A percentile compares a stretch with the other conserved stretches of the same genome.
These are phyloP conservation scores for Akanthomyces muscarius DNA, from an alignment of 2,329 filamentous ascomycete species.

Conservation along the genomic window DNA sequence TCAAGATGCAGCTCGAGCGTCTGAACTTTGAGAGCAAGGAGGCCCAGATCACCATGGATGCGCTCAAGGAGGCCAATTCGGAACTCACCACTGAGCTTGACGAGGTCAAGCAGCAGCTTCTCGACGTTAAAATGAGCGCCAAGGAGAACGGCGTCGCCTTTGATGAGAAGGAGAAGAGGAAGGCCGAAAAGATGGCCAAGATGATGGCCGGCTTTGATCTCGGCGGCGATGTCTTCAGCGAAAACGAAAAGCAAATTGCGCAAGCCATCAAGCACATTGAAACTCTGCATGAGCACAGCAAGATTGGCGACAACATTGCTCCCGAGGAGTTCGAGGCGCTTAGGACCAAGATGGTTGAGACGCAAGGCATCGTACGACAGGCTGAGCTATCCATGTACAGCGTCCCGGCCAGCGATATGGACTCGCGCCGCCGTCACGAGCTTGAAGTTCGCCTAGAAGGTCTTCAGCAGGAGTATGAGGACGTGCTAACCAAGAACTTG, in stretches of 20 bases:
- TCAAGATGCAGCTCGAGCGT: conserved; percentile 95
- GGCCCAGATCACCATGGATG: conserved; percentile 95
- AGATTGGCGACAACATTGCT: conserved; percentile 72
- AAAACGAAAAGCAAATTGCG: conserved; percentile 82
- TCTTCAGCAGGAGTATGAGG: conserved; percentile 80
- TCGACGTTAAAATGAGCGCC: conserved; percentile 94
- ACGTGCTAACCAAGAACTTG: conserved; percentile 74
- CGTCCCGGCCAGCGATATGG: conserved; percentile 57
- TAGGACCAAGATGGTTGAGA: conserved; percentile 75
- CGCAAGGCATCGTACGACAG: conserved; percentile 87
- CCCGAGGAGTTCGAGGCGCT: conserved; percentile 77
- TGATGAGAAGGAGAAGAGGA: conserved; percentile 97
- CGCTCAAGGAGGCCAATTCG: conserved; percentile 89
- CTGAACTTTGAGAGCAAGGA: conserved; percentile 91
- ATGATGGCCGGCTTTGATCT: conserved; percentile 99
- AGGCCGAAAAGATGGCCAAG: conserved; percentile 98
- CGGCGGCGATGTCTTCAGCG: conserved; percentile 86
- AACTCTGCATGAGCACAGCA: conserved; percentile 69
- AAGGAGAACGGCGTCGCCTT: conserved; percentile 86
- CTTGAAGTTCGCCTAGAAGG: conserved; percentile 71
- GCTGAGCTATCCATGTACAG: conserved; percentile 83
- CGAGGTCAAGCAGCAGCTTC: conserved; percentile 90
- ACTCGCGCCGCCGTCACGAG: conserved; percentile 66
- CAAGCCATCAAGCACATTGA: conserved; percentile 82
- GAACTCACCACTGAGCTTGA: conserved; percentile 91